Conservation (phyloP, 306 rosid genomes). For the Lathyrus sativus region DNA sequence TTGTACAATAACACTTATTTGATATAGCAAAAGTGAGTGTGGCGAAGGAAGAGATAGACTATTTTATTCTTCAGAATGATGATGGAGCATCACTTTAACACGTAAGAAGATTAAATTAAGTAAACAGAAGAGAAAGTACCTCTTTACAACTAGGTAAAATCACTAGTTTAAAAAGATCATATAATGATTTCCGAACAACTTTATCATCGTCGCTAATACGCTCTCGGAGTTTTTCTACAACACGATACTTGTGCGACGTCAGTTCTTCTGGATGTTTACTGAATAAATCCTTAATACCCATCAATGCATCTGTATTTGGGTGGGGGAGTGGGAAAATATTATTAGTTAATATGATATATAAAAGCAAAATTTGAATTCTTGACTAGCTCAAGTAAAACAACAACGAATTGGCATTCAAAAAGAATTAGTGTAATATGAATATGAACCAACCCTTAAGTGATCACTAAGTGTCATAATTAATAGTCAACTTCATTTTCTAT, state of each 20-base stretch:
- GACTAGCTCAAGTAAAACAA: conserved; percentile 4
- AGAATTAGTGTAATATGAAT: not conserved
- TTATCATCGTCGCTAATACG: conserved; percentile 79
- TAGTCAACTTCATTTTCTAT: conserved; percentile 10
- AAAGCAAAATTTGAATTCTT: conserved; percentile 19
- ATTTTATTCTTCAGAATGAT: conserved; percentile 20
- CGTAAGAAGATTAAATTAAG: conserved; percentile 4
- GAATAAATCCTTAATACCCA: conserved; percentile 79
- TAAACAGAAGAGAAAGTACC: conserved; percentile 46
- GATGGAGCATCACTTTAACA: conserved; percentile 3
- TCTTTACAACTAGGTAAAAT: conserved; percentile 78
- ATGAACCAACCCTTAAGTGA: conserved; percentile 5
- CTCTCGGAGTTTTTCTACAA: conserved; percentile 75
- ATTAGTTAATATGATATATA: conserved; percentile 28
- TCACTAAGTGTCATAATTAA: conserved; percentile 1
- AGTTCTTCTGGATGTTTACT: conserved; percentile 66
- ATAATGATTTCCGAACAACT: conserved; percentile 65
- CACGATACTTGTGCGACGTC: conserved; percentile 66
- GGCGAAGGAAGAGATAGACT: not conserved
- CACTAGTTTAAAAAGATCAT: conserved; percentile 68
- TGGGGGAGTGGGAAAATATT: not conserved
- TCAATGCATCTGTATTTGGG: conserved; percentile 65
- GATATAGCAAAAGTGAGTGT: not conserved
- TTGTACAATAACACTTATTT: not conserved
- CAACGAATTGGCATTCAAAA: conserved; percentile 2